Conservation (phyloP, 1,139 yeast species). For the Nematodospora anomalae region DNA sequence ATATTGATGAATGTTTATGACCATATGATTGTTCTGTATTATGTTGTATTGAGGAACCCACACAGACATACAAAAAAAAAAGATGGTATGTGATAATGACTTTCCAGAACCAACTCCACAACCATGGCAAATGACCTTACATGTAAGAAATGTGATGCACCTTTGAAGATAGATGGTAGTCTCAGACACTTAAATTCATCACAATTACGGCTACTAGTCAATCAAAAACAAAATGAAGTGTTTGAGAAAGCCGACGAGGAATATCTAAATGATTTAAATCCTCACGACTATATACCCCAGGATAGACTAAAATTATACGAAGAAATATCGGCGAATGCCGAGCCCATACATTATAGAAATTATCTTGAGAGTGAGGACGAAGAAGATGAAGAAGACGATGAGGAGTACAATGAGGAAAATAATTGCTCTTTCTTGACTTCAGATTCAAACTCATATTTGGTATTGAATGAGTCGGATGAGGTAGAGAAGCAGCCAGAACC, state of each 20-base stretch:
- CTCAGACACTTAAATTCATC: slow-evolving; percentile 31
- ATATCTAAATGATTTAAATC: slow-evolving; percentile 22
- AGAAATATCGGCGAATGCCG: slow-evolving; percentile 16
- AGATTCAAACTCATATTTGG: slow-evolving; percentile 34
- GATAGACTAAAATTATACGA: slow-evolving; percentile 33
- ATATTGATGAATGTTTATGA: too few species aligned
- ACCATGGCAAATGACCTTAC: slow-evolving; percentile 4
- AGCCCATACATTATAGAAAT: slow-evolving; percentile 22
- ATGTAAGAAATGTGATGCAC: slow-evolving; percentile 39
- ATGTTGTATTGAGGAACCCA: too few species aligned
- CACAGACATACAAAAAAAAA: too few species aligned
- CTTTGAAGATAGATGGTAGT: slow-evolving; percentile 31
- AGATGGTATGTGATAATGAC: background rate
- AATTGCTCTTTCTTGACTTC: slow-evolving; percentile 17
- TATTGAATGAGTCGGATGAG: slow-evolving; percentile 23
- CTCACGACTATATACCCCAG: slow-evolving; percentile 32
- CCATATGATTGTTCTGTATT: too few species aligned
- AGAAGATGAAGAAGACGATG: slow-evolving; percentile 19
- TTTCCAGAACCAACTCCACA: background rate
- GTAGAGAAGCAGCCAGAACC: slow-evolving; percentile 11
- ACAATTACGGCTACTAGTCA: slow-evolving; percentile 32
- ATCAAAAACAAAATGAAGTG: slow-evolving; percentile 11
- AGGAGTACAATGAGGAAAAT: too few species aligned
- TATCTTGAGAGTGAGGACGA: slow-evolving; percentile 21
- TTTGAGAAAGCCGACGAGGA: slow-evolving; percentile 14